These are phyloP conservation scores for Taxillus chinensis DNA, from an alignment of 164 flowering plant genomes.

Conservation along the genomic window DNA sequence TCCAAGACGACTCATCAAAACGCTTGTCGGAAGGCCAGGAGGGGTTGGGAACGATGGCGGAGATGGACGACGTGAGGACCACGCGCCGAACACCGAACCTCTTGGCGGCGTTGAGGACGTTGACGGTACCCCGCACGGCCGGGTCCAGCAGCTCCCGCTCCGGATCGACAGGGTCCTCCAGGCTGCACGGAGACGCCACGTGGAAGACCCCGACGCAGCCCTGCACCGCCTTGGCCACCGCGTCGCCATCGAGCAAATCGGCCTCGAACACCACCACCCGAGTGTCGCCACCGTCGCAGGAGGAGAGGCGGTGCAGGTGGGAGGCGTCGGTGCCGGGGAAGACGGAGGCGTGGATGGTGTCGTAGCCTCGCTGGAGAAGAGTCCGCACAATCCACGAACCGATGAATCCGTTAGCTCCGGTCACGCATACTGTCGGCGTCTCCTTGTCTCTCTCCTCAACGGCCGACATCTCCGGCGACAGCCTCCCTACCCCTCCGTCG, in stretches of 20 bases:
- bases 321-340: slow-evolving; percentile 50
- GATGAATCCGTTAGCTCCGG: slow-evolving; percentile 84
- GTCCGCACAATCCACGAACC: slow-evolving; percentile 65
- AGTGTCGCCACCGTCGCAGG: slow-evolving; percentile 2
- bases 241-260: slow-evolving; percentile 38
- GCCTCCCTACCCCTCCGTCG: no score
- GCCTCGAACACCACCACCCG: slow-evolving; percentile 28
- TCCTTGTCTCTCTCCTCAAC: not conserved
- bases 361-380: slow-evolving; percentile 48
- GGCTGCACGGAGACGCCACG: slow-evolving; percentile 78
- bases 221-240: slow-evolving; percentile 36
- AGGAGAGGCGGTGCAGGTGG: slow-evolving; percentile 37
- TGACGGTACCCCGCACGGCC: slow-evolving; percentile 67
- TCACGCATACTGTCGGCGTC: slow-evolving; percentile 47
- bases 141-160: slow-evolving; percentile 51
- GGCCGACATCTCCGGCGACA: no score
- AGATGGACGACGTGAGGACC: slow-evolving; percentile 73
- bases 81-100: slow-evolving; percentile 42
- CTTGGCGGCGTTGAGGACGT: slow-evolving; percentile 55
- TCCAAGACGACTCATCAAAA: slow-evolving; percentile 71
- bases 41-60: slow-evolving; percentile 76
- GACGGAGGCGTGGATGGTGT: slow-evolving; percentile 44
- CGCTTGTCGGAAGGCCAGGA: slow-evolving; percentile 32
- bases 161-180: slow-evolving; percentile 58
- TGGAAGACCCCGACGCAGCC: slow-evolving; percentile 71